Percentiles rank a stretch among this genome's conserved stretches.
Evolutionary conservation across 2,329 filamentous ascomycete species (phyloP).

Genomic region (Xylariaceae sp.): DNA sequence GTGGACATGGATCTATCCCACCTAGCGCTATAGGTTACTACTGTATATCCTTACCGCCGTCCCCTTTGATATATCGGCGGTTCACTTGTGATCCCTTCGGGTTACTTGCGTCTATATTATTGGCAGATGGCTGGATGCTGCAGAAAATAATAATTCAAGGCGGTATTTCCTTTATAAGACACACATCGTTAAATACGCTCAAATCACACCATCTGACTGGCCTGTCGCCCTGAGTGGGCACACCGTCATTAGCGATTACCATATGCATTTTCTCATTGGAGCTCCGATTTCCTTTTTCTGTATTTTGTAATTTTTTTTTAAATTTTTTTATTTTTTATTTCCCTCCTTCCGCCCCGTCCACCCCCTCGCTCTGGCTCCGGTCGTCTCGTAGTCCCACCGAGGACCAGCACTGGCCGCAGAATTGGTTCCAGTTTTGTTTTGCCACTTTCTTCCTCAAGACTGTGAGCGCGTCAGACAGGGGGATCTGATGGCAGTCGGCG

Average conservation of each 20-base stretch:
- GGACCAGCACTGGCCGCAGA: slow-evolving; percentile 37
- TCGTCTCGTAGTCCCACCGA: slow-evolving; percentile 27
- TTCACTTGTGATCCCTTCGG: slow-evolving; percentile 27
- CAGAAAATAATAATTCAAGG: too few relatives aligned
- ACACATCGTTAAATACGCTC: too few relatives aligned
- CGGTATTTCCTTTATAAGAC: too few relatives aligned
- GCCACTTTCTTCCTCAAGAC: slow-evolving; percentile 39
- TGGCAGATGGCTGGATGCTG: too few relatives aligned
- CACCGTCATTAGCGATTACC: too few relatives aligned
- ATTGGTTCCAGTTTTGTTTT: slow-evolving; percentile 39
- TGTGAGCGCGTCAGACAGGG: slow-evolving; percentile 31
- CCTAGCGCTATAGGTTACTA: too few relatives aligned
- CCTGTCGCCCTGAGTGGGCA: slow-evolving; percentile 27
- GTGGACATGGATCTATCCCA: slow-evolving; percentile 32
- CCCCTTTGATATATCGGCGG: slow-evolving; percentile 20
- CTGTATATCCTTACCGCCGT: slow-evolving; percentile 16
- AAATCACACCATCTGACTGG: too few relatives aligned
- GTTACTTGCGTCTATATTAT: slow-evolving; percentile 38
- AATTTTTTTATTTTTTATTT: slow-evolving; percentile 18
- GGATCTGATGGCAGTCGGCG: slow-evolving; percentile 24
- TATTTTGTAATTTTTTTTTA: slow-evolving; percentile 8
- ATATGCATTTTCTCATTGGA: neutral
- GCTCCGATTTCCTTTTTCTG: slow-evolving; percentile 9
- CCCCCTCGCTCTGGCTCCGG: too few relatives aligned
- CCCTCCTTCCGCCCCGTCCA: slow-evolving; percentile 11